A percentile compares a stretch with the other conserved stretches of the same genome.
Conservation (phyloP, 257 asterid genomes). For the Craterostigma plantagineum region DNA sequence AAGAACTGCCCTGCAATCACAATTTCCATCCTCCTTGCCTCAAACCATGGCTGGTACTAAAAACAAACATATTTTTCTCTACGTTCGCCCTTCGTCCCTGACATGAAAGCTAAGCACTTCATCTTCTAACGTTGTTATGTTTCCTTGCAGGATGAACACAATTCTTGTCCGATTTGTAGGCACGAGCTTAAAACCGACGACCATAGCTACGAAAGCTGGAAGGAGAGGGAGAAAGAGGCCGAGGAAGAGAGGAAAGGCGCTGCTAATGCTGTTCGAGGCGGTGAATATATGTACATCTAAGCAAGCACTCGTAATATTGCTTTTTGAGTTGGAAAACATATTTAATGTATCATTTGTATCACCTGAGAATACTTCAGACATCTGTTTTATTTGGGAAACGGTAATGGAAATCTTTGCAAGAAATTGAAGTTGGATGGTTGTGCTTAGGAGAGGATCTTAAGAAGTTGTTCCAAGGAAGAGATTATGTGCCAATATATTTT, state of each 20-base stretch:
- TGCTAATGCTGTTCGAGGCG: slow-evolving; percentile 88
- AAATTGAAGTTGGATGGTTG: too few species aligned
- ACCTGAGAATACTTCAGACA: too few species aligned
- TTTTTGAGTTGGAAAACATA: too few species aligned
- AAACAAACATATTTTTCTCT: too few species aligned
- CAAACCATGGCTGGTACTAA: slow-evolving; percentile 91
- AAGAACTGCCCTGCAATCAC: slow-evolving; percentile 84
- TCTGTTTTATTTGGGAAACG: too few species aligned
- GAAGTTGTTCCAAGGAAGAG: too few species aligned
- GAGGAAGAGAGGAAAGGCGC: slow-evolving; percentile 97
- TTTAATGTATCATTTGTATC: too few species aligned
- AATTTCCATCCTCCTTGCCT: slow-evolving; percentile 96
- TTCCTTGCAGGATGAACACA: slow-evolving; percentile 55
- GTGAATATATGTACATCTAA: slow-evolving; percentile 79
- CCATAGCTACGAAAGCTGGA: slow-evolving; percentile 77
- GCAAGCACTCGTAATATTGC: not conserved
- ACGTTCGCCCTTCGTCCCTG: too few species aligned
- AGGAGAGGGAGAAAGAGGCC: slow-evolving; percentile 84
- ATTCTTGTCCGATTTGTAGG: slow-evolving; percentile 94
- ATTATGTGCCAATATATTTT: too few species aligned
- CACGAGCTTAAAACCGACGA: slow-evolving; percentile 87
- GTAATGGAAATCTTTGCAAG: too few species aligned
- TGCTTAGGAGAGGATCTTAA: too few species aligned
- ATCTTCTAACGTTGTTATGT: not conserved
- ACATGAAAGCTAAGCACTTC: not conserved